Base-by-base conservation (phyloP, 179 eudicot species). In the Nepenthes alata region DNA sequence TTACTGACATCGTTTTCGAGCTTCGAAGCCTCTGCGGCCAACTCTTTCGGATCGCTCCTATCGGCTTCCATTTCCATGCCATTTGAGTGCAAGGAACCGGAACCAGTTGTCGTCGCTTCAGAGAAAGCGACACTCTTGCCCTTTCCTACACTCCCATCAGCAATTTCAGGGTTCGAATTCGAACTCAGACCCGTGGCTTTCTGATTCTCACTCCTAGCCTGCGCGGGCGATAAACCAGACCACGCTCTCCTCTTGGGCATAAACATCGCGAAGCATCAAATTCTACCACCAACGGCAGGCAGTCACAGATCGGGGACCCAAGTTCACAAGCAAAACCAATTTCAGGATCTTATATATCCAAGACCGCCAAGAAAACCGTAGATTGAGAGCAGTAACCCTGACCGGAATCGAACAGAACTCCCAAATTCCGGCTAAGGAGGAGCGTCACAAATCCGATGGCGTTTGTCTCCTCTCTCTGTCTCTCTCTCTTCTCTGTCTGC, bases 1-100 rank as follows among this genome's bases (percentile, higher is more conserved):
- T 9, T 4, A 55, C 78, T 5, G 8, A 90, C 96, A 94, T 91
- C 94, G 59, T 67, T 82, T 64, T 85, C 94, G 10, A 88, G 79
- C 66, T 65, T 73, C 0, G 77, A 49, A 41, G 70, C 52, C 65
- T 61, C 82, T 39, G 60, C 77, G 37, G 44, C 69, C 62, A 80
- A 59, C 9, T 80, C 82, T 12, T 61, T 82, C 53, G 59, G 60
- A 62, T 78, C 83, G n/a, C 68, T 77, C 54, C 15, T 67, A 12
- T 64, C 73, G 12, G 48, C 59, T 74, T 12, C 69, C 76, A 49
- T 52, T 64, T 6, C 65, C 51, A 54, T 69, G 35, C 77, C 73
- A 70, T 73, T 77, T 36, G 60, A 75, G 48, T 59, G 66, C 74
- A 78, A 56, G 11, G 60, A 64, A 25, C 70, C 72, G 41, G 65